Evolutionary conservation across 306 rosid genomes (phyloP).

Genomic region (Arachis hypogaea): DNA sequence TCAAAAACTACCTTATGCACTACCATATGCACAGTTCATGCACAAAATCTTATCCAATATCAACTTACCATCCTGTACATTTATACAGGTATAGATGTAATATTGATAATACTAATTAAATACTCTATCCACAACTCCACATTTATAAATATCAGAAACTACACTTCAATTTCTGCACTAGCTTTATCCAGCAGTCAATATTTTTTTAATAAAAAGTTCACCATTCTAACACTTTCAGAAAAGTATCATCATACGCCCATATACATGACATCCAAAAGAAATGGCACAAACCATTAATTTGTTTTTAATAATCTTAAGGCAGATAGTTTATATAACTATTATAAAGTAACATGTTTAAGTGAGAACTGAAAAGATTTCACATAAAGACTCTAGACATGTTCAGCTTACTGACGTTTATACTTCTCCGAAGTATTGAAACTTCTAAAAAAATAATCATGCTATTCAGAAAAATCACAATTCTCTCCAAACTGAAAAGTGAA

Average conservation of each 20-base stretch:
- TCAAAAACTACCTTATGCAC: background rate
- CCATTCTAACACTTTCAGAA: conserved; percentile 10
- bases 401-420: conserved; percentile 2
- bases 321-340: background rate
- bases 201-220: background rate
- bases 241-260: background rate
- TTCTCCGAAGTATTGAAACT: conserved; percentile 4
- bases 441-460: background rate
- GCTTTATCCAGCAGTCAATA: background rate
- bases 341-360: background rate
- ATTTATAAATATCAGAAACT: background rate
- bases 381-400: background rate
- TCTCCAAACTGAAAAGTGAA: background rate
- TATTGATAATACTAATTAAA: background rate
- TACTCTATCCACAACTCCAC: background rate
- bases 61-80: background rate
- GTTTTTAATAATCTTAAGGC: no score
- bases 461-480: conserved; percentile 14
- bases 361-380: background rate
- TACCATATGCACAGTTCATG: background rate
- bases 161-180: background rate
- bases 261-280: no score
- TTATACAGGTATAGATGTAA: no score
- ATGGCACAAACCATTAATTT: no score
- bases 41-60: background rate